These are phyloP conservation scores for Beauveria varroae DNA, from an alignment of 2,329 filamentous ascomycete species.

Conservation along the genomic window DNA sequence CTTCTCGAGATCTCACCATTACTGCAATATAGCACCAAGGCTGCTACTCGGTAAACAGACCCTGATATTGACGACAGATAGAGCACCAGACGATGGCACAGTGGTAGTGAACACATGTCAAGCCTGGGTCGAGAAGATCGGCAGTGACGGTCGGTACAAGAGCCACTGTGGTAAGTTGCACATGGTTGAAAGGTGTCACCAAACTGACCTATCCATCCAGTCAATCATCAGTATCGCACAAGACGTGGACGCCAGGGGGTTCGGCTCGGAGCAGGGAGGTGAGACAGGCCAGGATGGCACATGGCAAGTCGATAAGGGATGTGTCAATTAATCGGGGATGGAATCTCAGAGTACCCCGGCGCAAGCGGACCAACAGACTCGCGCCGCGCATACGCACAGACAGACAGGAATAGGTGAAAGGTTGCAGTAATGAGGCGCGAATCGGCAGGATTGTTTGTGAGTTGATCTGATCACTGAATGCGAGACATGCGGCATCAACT, in stretches of 20 bases:
- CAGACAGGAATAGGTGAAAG: neutral
- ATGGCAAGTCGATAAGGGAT: neutral
- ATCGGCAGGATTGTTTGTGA: neutral
- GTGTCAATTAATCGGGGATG: conserved; percentile 1
- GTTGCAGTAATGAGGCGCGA: neutral
- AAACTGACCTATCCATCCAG: neutral
- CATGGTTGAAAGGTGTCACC: neutral
- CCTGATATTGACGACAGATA: too few relatives aligned
- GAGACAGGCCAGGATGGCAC: neutral
- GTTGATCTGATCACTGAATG: neutral
- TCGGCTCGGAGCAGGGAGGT: neutral
- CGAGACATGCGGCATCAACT: neutral
- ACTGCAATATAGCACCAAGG: neutral
- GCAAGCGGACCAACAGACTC: neutral
- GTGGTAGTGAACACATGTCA: too few relatives aligned
- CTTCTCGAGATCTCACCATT: neutral
- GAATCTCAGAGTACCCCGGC: neutral
- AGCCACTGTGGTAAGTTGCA: neutral
- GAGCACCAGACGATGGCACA: too few relatives aligned
- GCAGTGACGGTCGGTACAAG: neutral
- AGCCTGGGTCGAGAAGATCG: too few relatives aligned
- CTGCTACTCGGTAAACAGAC: too few relatives aligned
- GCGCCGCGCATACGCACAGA: neutral
- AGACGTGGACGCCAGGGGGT: neutral
- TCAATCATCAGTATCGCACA: neutral